Percentiles rank a stretch among this genome's conserved stretches.
These are phyloP conservation scores for Xylaria grammica DNA, from an alignment of 495 filamentous ascomycete genomes.

Conservation along the genomic window DNA sequence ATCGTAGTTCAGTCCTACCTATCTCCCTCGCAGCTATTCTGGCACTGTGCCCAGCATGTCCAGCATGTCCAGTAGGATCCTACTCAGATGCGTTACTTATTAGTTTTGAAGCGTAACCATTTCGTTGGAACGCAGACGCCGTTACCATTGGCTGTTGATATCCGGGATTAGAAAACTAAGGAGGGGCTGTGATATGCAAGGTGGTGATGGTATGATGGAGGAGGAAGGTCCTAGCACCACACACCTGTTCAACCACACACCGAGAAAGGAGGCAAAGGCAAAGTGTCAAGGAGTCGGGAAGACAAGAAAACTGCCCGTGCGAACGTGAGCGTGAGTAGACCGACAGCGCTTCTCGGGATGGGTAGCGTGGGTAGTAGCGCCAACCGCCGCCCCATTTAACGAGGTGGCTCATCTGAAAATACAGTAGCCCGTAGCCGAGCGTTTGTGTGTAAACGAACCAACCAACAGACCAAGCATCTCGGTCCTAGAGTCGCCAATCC, in stretches of 20 bases:
- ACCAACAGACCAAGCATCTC: constrained; percentile 12
- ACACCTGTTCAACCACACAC: background rate
- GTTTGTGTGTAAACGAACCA: background rate
- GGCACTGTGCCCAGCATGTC: constrained; percentile 19
- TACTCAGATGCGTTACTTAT: background rate
- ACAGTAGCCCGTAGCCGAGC: background rate
- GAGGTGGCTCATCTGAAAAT: background rate
- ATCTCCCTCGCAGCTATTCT: background rate
- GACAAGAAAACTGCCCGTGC: no score
- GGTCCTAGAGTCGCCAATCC: background rate
- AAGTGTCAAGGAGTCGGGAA: no score
- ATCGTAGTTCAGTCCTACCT: background rate
- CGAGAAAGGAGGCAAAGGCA: background rate
- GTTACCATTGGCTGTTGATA: constrained; percentile 12
- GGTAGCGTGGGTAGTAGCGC: no score
- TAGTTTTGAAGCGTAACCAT: constrained; percentile 8
- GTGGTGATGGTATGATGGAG: constrained; percentile 2
- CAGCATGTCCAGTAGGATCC: background rate
- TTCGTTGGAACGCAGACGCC: background rate
- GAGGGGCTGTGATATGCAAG: constrained; percentile 24
- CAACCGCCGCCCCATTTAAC: background rate
- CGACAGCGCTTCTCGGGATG: no score
- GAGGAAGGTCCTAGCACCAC: background rate
- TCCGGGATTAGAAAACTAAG: constrained; percentile 11
- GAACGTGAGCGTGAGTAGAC: no score